These are phyloP conservation scores for Exophiala oligosperma DNA, from an alignment of 2,329 filamentous ascomycete genomes.

Conservation along the genomic window DNA sequence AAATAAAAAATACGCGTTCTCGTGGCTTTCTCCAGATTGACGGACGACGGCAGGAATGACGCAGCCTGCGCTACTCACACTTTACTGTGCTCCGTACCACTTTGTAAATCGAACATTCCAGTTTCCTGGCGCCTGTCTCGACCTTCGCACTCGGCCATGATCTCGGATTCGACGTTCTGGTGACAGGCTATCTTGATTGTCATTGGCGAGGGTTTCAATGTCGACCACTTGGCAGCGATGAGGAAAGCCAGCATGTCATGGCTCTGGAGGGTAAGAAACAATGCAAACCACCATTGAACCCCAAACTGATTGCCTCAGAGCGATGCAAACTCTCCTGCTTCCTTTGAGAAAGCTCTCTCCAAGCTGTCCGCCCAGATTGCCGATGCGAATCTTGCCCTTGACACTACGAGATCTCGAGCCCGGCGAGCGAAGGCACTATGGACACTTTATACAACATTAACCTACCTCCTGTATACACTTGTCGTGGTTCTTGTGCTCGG, in stretches of 20 bases:
- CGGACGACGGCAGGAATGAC: neutral
- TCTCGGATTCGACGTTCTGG: neutral
- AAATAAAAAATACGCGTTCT: constrained; percentile 9
- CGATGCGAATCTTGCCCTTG: constrained; percentile 70
- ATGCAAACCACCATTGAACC: neutral
- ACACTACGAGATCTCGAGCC: constrained; percentile 68
- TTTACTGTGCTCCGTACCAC: no score
- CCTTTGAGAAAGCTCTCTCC: constrained; percentile 89
- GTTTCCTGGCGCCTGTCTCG: neutral
- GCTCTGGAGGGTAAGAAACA: constrained; percentile 25
- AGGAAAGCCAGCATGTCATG: constrained; percentile 27
- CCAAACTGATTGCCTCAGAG: constrained; percentile 43
- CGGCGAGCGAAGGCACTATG: constrained; percentile 80
- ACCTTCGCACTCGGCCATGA: neutral
- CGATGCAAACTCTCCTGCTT: constrained; percentile 78
- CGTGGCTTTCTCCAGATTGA: constrained; percentile 2
- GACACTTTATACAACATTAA: constrained; percentile 88
- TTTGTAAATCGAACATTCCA: neutral
- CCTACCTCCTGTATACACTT: constrained; percentile 82
- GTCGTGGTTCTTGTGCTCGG: constrained; percentile 84
- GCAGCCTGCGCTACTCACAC: neutral
- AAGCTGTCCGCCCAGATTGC: constrained; percentile 80
- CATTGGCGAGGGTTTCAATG: neutral
- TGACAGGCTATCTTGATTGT: neutral
- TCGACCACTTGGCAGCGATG: constrained; percentile 6